Evolutionary conservation across 345 rosid species (phyloP), one percentile per base, ranked within the genome.

Genomic region (Brassica incana): DNA sequence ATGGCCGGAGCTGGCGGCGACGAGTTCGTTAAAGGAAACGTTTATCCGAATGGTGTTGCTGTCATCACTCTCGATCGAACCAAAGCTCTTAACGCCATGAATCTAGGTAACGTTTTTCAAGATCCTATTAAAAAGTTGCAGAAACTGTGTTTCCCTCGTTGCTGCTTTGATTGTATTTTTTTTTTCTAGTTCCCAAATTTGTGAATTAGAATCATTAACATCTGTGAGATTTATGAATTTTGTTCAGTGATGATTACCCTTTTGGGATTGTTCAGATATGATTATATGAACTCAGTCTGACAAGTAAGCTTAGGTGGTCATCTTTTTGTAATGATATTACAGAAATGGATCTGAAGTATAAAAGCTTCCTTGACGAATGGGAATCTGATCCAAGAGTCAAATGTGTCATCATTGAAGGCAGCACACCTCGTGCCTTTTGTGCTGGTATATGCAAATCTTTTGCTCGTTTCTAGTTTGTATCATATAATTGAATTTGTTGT

Each of bases 61-160:
- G 87, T 94, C 82, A 88, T 94, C 89, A 94, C 97, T 36, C 90
- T 92, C 78, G 97, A 92, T 82, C 97, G 98, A 45, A 90, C 97
- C 73, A 90, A 88, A 83, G 93, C 98, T 71, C 97, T 92, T 82
- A 94, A 94, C 83, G 98, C 98, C 88, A 94, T 94, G 98, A 89
- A 85, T 83, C 81, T 88, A 77, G 98, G 97, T 92, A 5, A 2
- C 11, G 14, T 1, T 20, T 6, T 75, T 32, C 9, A 36, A 12
- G 8, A 23, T 12, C 54, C 33, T 56, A 33, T 30, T 1, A 29
- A 11, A 74, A 30, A 45, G 59, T 43, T 62, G 69, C 40, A 6
- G 65, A 56, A 70, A 33, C 45, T 52, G 7, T 59, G 67, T 27
- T 20, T 12, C 43, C 43, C 8, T 72, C 6, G 38, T 63, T 63